Evolutionary conservation across 345 rosid genomes (phyloP).

Genomic region (Citrus trifoliata): DNA sequence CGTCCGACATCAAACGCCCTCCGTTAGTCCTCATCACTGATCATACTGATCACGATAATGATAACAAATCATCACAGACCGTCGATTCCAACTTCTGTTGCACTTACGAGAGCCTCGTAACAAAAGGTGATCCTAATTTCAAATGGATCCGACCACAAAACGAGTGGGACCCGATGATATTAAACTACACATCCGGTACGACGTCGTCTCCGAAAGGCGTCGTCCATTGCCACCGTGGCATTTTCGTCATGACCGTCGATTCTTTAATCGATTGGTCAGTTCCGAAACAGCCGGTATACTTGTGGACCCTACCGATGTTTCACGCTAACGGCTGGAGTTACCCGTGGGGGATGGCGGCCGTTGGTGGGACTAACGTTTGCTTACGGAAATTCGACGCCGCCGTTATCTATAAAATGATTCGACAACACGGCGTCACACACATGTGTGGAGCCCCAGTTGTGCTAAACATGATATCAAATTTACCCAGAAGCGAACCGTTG

Average conservation of each 20-base stretch:
- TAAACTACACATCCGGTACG: slow-evolving; percentile 88
- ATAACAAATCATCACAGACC: background rate
- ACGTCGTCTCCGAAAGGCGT: slow-evolving; percentile 90
- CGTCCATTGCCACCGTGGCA: slow-evolving; percentile 73
- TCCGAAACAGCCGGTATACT: slow-evolving; percentile 62
- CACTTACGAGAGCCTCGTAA: slow-evolving; percentile 51
- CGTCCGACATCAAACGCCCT: slow-evolving; percentile 33
- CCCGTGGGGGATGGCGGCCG: slow-evolving; percentile 80
- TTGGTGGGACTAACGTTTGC: slow-evolving; percentile 77
- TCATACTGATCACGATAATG: slow-evolving; percentile 17
- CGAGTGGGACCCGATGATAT: slow-evolving; percentile 66
- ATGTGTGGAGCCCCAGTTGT: slow-evolving; percentile 92
- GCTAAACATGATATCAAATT: slow-evolving; percentile 62
- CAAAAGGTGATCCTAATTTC: slow-evolving; percentile 48
- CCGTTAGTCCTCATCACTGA: slow-evolving; percentile 48
- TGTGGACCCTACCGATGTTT: slow-evolving; percentile 91
- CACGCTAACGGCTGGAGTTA: slow-evolving; percentile 86
- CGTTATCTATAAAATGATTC: slow-evolving; percentile 44
- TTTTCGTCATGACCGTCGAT: slow-evolving; percentile 46
- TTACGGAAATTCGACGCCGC: slow-evolving; percentile 60
- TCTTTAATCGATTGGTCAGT: slow-evolving; percentile 55
- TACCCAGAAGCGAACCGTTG: slow-evolving; percentile 26
- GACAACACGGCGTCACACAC: slow-evolving; percentile 63
- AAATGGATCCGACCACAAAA: slow-evolving; percentile 48
- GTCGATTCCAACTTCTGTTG: slow-evolving; percentile 21